Evolutionary conservation across 139 green algal genomes (phyloP).

Genomic region (Dunaliella primolecta): DNA sequence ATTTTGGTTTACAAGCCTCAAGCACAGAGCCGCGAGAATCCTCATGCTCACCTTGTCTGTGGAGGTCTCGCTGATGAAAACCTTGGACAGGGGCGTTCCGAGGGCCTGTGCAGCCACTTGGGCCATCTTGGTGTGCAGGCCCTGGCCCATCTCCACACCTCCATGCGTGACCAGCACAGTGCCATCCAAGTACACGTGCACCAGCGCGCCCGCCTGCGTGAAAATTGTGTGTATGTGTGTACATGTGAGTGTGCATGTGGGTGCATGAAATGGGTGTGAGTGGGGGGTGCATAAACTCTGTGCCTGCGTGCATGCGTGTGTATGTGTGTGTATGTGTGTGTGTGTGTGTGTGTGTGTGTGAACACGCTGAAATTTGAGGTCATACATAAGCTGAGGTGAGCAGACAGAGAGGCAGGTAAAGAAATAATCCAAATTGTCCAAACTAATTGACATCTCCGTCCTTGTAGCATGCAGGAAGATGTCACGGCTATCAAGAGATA

Average conservation of each 20-base stretch:
- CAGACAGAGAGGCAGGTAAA: too few species aligned
- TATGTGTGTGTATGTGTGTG: too few species aligned
- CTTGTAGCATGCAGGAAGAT: too few species aligned
- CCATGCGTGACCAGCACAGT: constrained; percentile 93
- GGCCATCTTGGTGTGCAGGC: constrained; percentile 95
- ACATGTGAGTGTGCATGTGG: background rate
- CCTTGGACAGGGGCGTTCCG: constrained; percentile 65
- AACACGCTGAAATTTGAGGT: too few species aligned
- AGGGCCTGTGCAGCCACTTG: constrained; percentile 64
- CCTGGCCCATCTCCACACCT: constrained; percentile 98
- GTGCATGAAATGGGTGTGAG: background rate
- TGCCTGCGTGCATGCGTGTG: background rate
- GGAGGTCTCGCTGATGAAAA: constrained; percentile 90
- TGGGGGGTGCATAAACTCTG: background rate
- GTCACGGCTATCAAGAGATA: too few species aligned
- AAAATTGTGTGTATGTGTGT: background rate
- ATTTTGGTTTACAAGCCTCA: constrained; percentile 98
- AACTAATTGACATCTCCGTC: too few species aligned
- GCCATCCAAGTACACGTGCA: constrained; percentile 94
- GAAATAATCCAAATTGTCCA: too few species aligned
- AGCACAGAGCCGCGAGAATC: too few species aligned
- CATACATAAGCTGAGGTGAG: too few species aligned
- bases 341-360: too few species aligned
- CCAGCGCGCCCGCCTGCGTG: constrained; percentile 78
- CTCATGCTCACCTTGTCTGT: constrained; percentile 89